Conservation (phyloP, 2,329 filamentous ascomycete genomes). For the Neopestalotiopsis rosae region DNA sequence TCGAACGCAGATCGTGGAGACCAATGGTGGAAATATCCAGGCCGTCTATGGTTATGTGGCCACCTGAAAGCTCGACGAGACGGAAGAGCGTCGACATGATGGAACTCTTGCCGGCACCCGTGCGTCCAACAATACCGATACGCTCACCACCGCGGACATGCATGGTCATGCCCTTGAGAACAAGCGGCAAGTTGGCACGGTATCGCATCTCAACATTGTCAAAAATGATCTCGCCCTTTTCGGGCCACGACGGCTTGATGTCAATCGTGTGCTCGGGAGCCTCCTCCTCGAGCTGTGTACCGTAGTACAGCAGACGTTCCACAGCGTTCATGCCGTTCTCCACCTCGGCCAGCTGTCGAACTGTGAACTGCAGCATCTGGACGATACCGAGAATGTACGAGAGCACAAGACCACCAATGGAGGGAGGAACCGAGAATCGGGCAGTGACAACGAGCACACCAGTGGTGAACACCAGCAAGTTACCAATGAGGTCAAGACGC, state of each 20-base stretch:
- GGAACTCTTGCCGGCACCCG: conserved; percentile 81
- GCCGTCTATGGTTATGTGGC: conserved; percentile 69
- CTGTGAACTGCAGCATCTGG: conserved; percentile 94
- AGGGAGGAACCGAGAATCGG: conserved; percentile 83
- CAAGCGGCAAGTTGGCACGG: conserved; percentile 72
- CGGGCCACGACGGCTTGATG: conserved; percentile 80
- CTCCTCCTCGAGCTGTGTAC: conserved; percentile 84
- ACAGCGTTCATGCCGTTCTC: conserved; percentile 99
- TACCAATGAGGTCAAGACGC: conserved; percentile 84
- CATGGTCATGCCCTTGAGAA: conserved; percentile 73
- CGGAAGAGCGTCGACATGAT: conserved; percentile 86
- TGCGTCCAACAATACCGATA: conserved; percentile 81
- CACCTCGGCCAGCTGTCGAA: conserved; percentile 91
- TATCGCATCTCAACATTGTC: conserved; percentile 81
- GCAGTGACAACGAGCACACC: conserved; percentile 92
- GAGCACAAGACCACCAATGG: conserved; percentile 84
- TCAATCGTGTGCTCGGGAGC: conserved; percentile 80
- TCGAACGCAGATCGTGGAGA: conserved; percentile 75
- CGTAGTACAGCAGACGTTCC: conserved; percentile 90
- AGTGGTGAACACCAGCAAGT: conserved; percentile 82
- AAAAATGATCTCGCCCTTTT: conserved; percentile 82
- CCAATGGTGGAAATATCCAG: conserved; percentile 75
- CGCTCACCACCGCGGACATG: conserved; percentile 77
- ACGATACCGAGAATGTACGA: conserved; percentile 94
- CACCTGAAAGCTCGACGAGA: conserved; percentile 68